Base-by-base conservation (phyloP, 805 yeast genomes). In the Schwanniomyces occidentalis region DNA sequence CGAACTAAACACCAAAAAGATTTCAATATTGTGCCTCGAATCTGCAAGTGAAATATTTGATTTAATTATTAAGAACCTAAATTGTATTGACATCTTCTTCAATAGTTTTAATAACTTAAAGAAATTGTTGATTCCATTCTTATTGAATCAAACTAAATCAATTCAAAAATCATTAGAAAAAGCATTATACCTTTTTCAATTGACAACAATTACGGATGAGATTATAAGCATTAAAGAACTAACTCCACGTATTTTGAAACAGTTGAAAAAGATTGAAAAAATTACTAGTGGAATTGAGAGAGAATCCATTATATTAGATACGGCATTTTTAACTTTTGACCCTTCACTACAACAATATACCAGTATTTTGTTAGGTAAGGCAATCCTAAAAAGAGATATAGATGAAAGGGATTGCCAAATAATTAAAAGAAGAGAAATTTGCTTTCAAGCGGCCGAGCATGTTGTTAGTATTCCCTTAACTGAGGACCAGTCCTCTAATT, bases 381-480 rank as follows among this genome's bases (percentile, higher is more conserved):
- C 71, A 13, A 66, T 68, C 16, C 46, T 68, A 32, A 65, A 64
- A 45, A 43, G 61, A 31, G 63, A 59, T 5, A 48, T 68, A 20
- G 40, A 39, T 15, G 42, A 32, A 2, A 21, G 26, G 6, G 61
- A 59, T 16, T 67, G 72, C 42, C 60, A 52, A 35, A 44, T 66
- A 16, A 56, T 68, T 18, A 50, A 45, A 31, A 48, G 74, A 27
- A 44, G 74, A 32, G 61, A 59, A 9, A 50, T 68, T 5, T 68
- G 74, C 30, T 57, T 48, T 33, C 66, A 54, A 42, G 71, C 73
- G 2, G 69, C 69, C 2, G 71, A 64, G 31, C 62, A 63, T 36
- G 69, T 66, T 17, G 67, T 67, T 10, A 56, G 64, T 40, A 67
- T 68, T 20, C 73, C 73, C 6, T 53, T 66, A 18, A 52, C 63